A percentile compares a stretch with the other conserved stretches of the same genome.
Conservation (phyloP, 176 grass and related monocot species). For the Stipa capillata region DNA sequence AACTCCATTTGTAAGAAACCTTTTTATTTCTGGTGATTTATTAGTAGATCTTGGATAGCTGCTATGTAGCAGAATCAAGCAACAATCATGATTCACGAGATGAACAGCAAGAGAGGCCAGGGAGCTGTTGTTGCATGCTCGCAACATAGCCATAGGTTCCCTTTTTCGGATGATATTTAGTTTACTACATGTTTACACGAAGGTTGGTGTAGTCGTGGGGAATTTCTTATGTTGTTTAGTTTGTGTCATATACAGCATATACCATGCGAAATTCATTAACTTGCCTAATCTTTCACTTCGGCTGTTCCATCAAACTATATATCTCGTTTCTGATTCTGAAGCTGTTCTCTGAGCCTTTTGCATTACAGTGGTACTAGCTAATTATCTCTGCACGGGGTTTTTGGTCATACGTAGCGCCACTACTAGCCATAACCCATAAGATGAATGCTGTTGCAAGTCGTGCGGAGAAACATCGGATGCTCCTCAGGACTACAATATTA, state of each 20-base stretch:
- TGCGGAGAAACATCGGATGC: not conserved
- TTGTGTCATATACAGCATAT: conserved; percentile 11
- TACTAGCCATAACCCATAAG: not conserved
- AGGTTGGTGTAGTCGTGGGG: not conserved
- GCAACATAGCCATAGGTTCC: conserved; percentile 20
- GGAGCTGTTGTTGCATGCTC: conserved; percentile 20
- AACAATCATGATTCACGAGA: conserved; percentile 16
- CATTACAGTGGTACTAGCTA: not conserved
- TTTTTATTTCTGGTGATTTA: conserved; percentile 38
- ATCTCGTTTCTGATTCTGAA: not conserved
- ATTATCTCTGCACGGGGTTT: not conserved
- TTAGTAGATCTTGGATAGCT: conserved; percentile 26
- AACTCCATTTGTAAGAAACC: conserved; percentile 33
- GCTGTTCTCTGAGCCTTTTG: not conserved
- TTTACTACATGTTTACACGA: conserved; percentile 2
- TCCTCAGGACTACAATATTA: not conserved
- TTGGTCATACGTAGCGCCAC: not conserved
- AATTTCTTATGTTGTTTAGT: conserved; percentile 7
- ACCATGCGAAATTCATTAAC: not conserved
- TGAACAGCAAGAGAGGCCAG: not conserved
- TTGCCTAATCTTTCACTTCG: not conserved
- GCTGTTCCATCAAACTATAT: not conserved
- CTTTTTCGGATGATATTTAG: conserved; percentile 24
- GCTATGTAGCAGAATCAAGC: conserved; percentile 20
- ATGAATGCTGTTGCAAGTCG: not conserved